Percentiles rank a stretch among this genome's conserved stretches.
Conservation (phyloP, 1,284 basidiomycete genomes). For the Anthracocystis panici-leucophaei region DNA sequence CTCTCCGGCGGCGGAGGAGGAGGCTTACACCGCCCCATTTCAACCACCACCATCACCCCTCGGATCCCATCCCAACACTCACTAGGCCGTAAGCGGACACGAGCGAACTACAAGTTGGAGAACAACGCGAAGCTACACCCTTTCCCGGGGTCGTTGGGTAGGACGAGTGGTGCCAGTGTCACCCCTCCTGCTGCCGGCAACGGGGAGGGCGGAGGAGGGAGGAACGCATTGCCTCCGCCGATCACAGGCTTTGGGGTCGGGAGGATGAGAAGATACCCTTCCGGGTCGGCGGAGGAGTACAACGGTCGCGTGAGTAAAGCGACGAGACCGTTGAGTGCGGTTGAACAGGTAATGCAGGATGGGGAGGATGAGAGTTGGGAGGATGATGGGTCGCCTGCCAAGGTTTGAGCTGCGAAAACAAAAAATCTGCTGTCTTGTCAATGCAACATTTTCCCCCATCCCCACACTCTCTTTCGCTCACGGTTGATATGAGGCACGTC, state of each 20-base stretch:
- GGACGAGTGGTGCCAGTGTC: neutral
- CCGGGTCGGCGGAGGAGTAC: neutral
- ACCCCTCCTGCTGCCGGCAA: neutral
- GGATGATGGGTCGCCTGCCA: conserved; percentile 6
- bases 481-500: too few relatives aligned
- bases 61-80: conserved; percentile 28
- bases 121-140: conserved; percentile 46
- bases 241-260: conserved; percentile 37
- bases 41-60: neutral
- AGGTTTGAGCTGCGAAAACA: neutral
- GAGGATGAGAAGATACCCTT: conserved; percentile 18
- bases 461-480: too few relatives aligned
- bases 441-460: too few relatives aligned
- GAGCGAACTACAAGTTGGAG: conserved; percentile 40
- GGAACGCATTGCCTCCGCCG: conserved; percentile 18
- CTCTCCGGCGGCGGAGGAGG: conserved; percentile 5
- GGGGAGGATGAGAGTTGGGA: conserved; percentile 31
- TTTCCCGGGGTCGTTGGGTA: conserved; percentile 28
- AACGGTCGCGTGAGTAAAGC: neutral
- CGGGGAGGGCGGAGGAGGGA: neutral
- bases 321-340: neutral
- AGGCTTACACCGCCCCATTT: conserved; percentile 13
- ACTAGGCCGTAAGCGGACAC: conserved; percentile 16
- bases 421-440: too few relatives aligned
- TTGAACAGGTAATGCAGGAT: neutral